A percentile compares a stretch with the other conserved stretches of the same genome.
These are phyloP conservation scores for Breviolum minutum DNA, from an alignment of 73 alveolate species.

Conservation along the genomic window DNA sequence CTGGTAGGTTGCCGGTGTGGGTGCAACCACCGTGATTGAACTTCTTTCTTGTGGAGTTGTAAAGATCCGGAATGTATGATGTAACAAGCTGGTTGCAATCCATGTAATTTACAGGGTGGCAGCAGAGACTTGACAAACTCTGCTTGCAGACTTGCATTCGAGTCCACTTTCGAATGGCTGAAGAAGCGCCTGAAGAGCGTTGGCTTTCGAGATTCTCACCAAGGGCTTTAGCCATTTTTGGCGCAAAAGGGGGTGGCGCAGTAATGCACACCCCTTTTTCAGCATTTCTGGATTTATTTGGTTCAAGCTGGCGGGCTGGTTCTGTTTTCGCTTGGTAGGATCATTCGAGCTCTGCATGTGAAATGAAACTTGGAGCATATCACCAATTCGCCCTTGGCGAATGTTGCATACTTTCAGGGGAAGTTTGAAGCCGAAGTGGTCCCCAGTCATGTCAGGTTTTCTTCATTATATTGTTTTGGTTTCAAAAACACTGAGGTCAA, in stretches of 20 bases:
- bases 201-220: not conserved
- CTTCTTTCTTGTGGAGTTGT: too few relatives aligned
- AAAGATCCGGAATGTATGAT: too few relatives aligned
- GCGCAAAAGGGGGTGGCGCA: not conserved
- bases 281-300: not conserved
- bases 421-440: too few relatives aligned
- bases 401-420: too few relatives aligned
- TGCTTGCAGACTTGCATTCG: not conserved
- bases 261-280: slow-evolving; percentile 29
- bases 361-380: not conserved
- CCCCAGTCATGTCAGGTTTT: too few relatives aligned
- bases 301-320: not conserved
- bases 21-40: too few relatives aligned
- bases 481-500: too few relatives aligned
- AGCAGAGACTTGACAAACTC: not conserved
- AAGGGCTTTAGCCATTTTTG: not conserved
- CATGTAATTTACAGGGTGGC: not conserved
- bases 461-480: too few relatives aligned
- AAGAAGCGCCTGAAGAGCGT: slow-evolving; percentile 47
- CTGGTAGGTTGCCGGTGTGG: too few relatives aligned
- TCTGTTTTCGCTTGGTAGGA: not conserved
- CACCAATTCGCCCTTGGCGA: not conserved
- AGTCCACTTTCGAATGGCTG: not conserved
- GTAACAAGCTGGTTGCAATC: too few relatives aligned
- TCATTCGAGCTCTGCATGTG: not conserved